phyloP scores from a whole-genome alignment of 805 yeast species.

The Candida krabiensis region DNA sequence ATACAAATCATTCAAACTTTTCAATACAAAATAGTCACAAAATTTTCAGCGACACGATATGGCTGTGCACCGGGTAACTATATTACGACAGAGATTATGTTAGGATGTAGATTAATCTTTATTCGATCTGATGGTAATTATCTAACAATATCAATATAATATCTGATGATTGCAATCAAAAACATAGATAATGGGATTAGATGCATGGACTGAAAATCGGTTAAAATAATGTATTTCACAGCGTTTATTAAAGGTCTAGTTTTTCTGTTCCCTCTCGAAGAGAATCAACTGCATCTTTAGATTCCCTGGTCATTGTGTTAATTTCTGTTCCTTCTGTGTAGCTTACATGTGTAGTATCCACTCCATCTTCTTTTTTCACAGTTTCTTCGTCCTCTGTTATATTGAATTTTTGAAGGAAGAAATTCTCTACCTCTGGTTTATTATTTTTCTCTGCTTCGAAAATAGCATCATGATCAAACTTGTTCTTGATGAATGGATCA shows the following conservation, averaged over 20 bases:
- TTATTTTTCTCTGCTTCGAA: constrained; percentile 85
- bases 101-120: too few species aligned
- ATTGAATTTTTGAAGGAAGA: constrained; percentile 70
- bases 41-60: not conserved
- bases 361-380: constrained; percentile 36
- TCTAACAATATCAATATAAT: too few species aligned
- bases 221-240: too few species aligned
- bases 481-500: constrained; percentile 78
- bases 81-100: too few species aligned
- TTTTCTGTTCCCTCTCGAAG: constrained; percentile 28
- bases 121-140: too few species aligned
- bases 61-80: too few species aligned
- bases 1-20: not conserved
- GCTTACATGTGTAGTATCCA: constrained; percentile 33
- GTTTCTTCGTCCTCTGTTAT: constrained; percentile 55
- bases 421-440: constrained; percentile 74
- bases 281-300: constrained; percentile 39
- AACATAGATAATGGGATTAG: too few species aligned
- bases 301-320: constrained; percentile 47
- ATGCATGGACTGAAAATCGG: too few species aligned
- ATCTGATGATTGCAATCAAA: too few species aligned
- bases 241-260: too few species aligned
- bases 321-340: constrained; percentile 53
- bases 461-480: constrained; percentile 76
- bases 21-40: not conserved